Conservation (phyloP, 2,329 filamentous ascomycete genomes). For the Phaeosphaeria sp. region DNA sequence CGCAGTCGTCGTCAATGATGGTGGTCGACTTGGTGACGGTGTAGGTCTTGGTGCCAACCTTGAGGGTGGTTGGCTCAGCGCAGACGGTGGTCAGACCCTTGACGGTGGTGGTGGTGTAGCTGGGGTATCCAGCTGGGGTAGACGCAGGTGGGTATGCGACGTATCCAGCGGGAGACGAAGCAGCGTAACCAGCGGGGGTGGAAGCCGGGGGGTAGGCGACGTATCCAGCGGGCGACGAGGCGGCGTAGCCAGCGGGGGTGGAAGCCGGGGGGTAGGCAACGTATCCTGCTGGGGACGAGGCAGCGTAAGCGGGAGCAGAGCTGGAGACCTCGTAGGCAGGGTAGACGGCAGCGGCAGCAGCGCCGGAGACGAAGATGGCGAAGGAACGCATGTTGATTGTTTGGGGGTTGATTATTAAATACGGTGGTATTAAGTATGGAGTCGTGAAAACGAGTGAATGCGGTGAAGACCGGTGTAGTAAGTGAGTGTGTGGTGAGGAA, state of each 20-base stretch:
- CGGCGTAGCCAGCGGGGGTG: slow-evolving; percentile 4
- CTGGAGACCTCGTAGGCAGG: slow-evolving; percentile 21
- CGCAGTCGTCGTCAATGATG: slow-evolving; percentile 35
- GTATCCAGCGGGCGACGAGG: too few relatives aligned
- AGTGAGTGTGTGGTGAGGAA: slow-evolving; percentile 48
- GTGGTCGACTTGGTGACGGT: slow-evolving; percentile 43
- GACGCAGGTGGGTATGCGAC: slow-evolving; percentile 9
- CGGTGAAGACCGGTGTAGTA: slow-evolving; percentile 49
- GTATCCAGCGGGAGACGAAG: too few relatives aligned
- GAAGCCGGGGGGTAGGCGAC: slow-evolving; percentile 9
- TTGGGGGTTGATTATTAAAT: slow-evolving; percentile 36
- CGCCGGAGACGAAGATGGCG: slow-evolving; percentile 36
- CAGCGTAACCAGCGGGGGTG: slow-evolving; percentile 3
- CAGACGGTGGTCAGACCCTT: slow-evolving; percentile 32
- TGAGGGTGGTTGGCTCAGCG: slow-evolving; percentile 33
- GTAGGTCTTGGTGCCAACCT: slow-evolving; percentile 40
- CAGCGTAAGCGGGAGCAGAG: slow-evolving; percentile 2
- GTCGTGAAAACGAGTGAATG: slow-evolving; percentile 50
- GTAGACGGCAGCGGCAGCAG: slow-evolving; percentile 36
- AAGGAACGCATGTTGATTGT: slow-evolving; percentile 51
- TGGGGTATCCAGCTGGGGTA: slow-evolving; percentile 7
- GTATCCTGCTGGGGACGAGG: too few relatives aligned
- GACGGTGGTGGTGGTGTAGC: slow-evolving; percentile 35
- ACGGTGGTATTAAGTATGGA: slow-evolving; percentile 46
- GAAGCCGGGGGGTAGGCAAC: slow-evolving; percentile 9